A percentile compares a stretch with the other conserved stretches of the same genome.
Conservation (phyloP, 495 filamentous ascomycete genomes). For the Margaritispora aquatica region DNA sequence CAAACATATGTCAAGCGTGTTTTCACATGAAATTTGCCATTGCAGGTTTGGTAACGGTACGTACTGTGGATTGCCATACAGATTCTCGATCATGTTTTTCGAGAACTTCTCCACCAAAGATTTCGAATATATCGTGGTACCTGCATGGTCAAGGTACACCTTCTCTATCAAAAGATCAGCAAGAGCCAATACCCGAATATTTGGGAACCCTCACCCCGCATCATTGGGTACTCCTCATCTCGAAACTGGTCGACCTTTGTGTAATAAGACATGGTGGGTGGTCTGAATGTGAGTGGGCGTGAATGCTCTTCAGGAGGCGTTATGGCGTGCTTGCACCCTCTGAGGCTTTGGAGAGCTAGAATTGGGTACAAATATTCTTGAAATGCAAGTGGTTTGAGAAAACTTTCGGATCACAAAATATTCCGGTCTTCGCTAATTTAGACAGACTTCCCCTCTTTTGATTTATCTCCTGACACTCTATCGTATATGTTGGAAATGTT, state of each 20-base stretch:
- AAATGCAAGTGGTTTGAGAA: too few relatives aligned
- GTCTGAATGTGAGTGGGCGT: not conserved
- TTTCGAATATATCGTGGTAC: conserved; percentile 74
- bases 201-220: too few relatives aligned
- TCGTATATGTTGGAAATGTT: too few relatives aligned
- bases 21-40: not conserved
- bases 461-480: too few relatives aligned
- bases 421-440: too few relatives aligned
- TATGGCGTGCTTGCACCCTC: not conserved
- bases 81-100: conserved; percentile 44
- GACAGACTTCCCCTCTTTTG: too few relatives aligned
- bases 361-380: too few relatives aligned
- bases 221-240: conserved; percentile 71
- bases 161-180: conserved; percentile 41
- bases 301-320: not conserved
- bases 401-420: too few relatives aligned
- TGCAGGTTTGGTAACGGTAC: not conserved
- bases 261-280: not conserved
- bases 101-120: conserved; percentile 59
- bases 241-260: conserved; percentile 38
- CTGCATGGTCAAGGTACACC: conserved; percentile 90
- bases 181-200: too few relatives aligned
- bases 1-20: not conserved
- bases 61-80: conserved; percentile 68
- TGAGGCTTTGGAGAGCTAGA: too few relatives aligned